Evolutionary conservation across 2,329 filamentous ascomycete genomes (phyloP).

Genomic region (Bipolaris victoriae): DNA sequence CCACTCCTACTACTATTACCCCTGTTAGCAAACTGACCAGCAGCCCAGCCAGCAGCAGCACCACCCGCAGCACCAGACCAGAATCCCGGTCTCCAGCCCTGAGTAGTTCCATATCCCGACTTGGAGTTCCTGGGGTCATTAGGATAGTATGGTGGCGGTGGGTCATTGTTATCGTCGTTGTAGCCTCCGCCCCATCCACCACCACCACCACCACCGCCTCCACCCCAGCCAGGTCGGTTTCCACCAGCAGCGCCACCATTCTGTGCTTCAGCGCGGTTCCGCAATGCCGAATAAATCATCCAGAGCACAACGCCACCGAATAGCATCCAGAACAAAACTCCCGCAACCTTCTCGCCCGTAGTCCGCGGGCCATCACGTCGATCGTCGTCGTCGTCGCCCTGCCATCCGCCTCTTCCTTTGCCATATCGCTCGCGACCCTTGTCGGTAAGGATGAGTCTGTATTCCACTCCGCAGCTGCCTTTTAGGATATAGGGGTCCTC

Average conservation of each 20-base stretch:
- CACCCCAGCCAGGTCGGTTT: slow-evolving; percentile 45
- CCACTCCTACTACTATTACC: slow-evolving; percentile 46
- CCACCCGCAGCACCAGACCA: slow-evolving; percentile 73
- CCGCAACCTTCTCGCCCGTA: slow-evolving; percentile 36
- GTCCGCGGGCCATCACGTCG: slow-evolving; percentile 48
- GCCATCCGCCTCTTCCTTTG: slow-evolving; percentile 52
- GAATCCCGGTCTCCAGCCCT: slow-evolving; percentile 74
- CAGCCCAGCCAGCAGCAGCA: slow-evolving; percentile 71
- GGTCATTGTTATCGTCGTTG: slow-evolving; percentile 52
- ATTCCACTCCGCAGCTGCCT: slow-evolving; percentile 92
- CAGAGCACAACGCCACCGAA: slow-evolving; percentile 66
- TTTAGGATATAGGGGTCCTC: slow-evolving; percentile 87
- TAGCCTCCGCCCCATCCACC: slow-evolving; percentile 48
- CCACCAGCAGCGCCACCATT: slow-evolving; percentile 31
- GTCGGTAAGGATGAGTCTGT: slow-evolving; percentile 78
- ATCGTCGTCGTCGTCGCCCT: slow-evolving; percentile 43
- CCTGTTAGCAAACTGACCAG: slow-evolving; percentile 52
- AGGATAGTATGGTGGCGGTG: slow-evolving; percentile 57
- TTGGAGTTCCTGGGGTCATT: slow-evolving; percentile 35
- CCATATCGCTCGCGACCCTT: slow-evolving; percentile 76
- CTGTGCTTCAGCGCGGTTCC: slow-evolving; percentile 34
- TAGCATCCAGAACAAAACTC: slow-evolving; percentile 64
- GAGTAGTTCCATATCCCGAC: slow-evolving; percentile 29
- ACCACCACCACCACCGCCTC: slow-evolving; percentile 53
- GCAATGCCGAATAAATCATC: slow-evolving; percentile 66